These are phyloP conservation scores for Aurinia saxatilis DNA, from an alignment of 345 rosid genomes.

Conservation along the genomic window DNA sequence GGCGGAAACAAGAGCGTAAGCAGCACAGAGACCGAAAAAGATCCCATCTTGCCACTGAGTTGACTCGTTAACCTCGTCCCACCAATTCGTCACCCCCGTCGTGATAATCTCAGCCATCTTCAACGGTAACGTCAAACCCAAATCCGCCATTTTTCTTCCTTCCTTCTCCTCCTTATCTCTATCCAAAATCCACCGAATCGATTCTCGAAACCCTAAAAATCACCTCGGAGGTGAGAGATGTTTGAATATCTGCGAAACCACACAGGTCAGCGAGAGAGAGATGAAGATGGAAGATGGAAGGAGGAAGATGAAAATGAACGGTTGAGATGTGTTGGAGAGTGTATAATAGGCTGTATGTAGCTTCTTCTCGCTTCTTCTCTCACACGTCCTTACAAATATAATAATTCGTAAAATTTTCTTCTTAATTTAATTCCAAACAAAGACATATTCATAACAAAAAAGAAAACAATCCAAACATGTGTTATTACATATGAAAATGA, in stretches of 20 bases:
- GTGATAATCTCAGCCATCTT: not conserved
- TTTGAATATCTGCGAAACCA: slow-evolving; percentile 18
- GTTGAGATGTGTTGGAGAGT: slow-evolving; percentile 11
- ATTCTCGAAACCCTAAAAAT: slow-evolving; percentile 4
- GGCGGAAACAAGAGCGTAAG: slow-evolving; percentile 83
- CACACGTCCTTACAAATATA: slow-evolving; percentile 17
- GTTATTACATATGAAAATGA: too few relatives aligned
- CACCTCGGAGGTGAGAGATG: not conserved
- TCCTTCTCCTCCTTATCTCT: too few relatives aligned
- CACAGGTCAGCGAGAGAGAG: slow-evolving; percentile 6
- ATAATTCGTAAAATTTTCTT: too few relatives aligned
- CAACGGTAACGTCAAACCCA: slow-evolving; percentile 20
- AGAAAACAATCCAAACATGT: too few relatives aligned
- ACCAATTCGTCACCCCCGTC: slow-evolving; percentile 45
- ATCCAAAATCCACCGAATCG: slow-evolving; percentile 10
- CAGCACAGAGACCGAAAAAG: slow-evolving; percentile 78
- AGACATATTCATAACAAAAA: too few relatives aligned
- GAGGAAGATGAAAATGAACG: slow-evolving; percentile 18
- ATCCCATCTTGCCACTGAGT: slow-evolving; percentile 88
- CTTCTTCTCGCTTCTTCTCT: slow-evolving; percentile 21
- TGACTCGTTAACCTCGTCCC: slow-evolving; percentile 88
- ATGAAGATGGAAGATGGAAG: too few relatives aligned
- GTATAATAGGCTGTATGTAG: not conserved
- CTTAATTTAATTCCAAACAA: too few relatives aligned
- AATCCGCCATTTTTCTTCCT: not conserved